Evolutionary conservation across 495 filamentous ascomycete genomes (phyloP).

Genomic region (Rhypophila decipiens): DNA sequence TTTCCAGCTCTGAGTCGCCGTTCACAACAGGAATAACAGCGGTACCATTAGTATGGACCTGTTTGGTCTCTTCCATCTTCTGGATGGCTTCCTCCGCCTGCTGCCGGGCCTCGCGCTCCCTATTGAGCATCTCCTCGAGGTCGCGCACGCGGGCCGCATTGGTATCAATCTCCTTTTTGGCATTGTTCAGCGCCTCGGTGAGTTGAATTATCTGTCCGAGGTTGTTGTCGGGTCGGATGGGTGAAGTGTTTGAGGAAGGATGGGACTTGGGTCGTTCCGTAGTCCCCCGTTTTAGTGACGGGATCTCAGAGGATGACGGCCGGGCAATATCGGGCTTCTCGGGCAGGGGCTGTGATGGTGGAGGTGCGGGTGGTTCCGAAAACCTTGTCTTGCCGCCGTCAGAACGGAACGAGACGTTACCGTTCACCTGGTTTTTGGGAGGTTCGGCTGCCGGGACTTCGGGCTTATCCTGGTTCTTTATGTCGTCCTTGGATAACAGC

Average conservation of each 20-base stretch:
- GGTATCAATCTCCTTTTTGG: conserved; percentile 75
- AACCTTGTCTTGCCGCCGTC: conserved; percentile 62
- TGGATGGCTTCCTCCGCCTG: conserved; percentile 75
- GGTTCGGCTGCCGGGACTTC: conserved; percentile 42
- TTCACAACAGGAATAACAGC: conserved; percentile 19
- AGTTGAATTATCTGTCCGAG: conserved; percentile 71
- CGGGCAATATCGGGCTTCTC: conserved; percentile 74
- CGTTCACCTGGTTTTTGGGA: conserved; percentile 33
- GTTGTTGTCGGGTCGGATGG: conserved; percentile 55
- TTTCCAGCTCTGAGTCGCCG: conserved; percentile 28
- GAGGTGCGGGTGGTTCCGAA: conserved; percentile 84
- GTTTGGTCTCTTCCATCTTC: conserved; percentile 53
- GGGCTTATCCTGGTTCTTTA: conserved; percentile 54
- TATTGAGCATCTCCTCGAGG: conserved; percentile 68
- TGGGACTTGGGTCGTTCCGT: conserved; percentile 64
- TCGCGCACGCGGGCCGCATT: conserved; percentile 73
- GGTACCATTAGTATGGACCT: conserved; percentile 29
- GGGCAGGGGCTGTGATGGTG: conserved; percentile 83
- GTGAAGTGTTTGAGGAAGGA: conserved; percentile 49
- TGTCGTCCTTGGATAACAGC: conserved; percentile 64
- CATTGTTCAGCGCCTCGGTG: conserved; percentile 70
- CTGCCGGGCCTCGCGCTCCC: conserved; percentile 76
- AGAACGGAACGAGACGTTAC: conserved; percentile 39
- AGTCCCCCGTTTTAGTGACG: conserved; percentile 62
- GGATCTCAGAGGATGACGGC: conserved; percentile 35